Evolutionary conservation across 371 early-diverging fungal species (phyloP).

Genomic region (Basidiobolus heterosporus): DNA sequence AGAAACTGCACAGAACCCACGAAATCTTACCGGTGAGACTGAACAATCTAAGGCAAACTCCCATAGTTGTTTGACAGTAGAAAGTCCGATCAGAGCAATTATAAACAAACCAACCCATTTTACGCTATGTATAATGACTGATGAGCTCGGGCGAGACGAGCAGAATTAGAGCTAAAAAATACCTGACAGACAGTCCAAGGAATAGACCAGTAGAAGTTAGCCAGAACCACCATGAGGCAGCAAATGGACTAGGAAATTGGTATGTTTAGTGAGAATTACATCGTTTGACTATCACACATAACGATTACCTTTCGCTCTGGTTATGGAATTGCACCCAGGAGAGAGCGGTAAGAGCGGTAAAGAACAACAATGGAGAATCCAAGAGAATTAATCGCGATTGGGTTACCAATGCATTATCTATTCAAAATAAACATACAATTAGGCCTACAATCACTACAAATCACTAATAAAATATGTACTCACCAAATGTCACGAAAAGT

Average conservation of each 20-base stretch:
- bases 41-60: conserved; percentile 50
- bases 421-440: conserved; percentile 6
- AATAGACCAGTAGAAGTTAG: conserved; percentile 48
- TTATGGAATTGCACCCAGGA: conserved; percentile 64
- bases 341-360: conserved; percentile 51
- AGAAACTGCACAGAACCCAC: conserved; percentile 7
- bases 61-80: conserved; percentile 81
- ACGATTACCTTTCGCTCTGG: conserved; percentile 22
- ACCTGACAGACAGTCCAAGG: conserved; percentile 49
- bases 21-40: conserved; percentile 26
- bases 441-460: not conserved
- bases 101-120: conserved; percentile 91
- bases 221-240: conserved; percentile 53
- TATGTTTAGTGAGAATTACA: conserved; percentile 2
- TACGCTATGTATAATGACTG: conserved; percentile 19
- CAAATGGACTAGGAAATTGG: conserved; percentile 26
- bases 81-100: conserved; percentile 68
- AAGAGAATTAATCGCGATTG: conserved; percentile 80
- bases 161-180: conserved; percentile 16
- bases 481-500: conserved; percentile 48
- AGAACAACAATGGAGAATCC: conserved; percentile 77
- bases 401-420: conserved; percentile 76
- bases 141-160: too few species aligned
- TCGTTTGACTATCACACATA: conserved; percentile 6
- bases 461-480: conserved; percentile 3